phyloP scores from a whole-genome alignment of 73 alveolate genomes.

The Paramecium pentaurelia region DNA sequence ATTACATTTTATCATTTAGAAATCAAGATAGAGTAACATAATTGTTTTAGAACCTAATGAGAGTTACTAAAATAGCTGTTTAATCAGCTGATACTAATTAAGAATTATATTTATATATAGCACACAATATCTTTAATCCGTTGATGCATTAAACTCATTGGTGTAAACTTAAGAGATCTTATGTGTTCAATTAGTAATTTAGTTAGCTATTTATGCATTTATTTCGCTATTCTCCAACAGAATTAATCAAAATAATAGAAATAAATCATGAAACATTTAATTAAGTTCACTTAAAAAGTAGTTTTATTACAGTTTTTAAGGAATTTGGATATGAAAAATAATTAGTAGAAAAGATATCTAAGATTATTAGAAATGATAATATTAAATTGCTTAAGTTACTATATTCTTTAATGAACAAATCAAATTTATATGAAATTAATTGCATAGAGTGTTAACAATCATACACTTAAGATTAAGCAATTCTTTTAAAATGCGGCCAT shows the following conservation, averaged over 20 bases:
- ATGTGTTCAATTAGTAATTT: background rate
- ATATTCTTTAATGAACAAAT: background rate
- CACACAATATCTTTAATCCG: background rate
- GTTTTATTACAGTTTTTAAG: slow-evolving; percentile 26
- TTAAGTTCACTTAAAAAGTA: background rate
- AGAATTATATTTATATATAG: background rate
- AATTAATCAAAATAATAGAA: background rate
- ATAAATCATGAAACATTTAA: slow-evolving; percentile 4
- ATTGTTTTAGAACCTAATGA: background rate
- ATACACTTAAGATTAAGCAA: background rate
- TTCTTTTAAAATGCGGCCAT: background rate
- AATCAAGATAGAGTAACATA: background rate
- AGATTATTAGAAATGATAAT: background rate
- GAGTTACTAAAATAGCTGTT: background rate
- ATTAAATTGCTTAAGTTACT: background rate
- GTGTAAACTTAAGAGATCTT: background rate
- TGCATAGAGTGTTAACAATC: background rate
- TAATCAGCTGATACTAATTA: background rate
- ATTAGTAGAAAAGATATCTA: background rate
- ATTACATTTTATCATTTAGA: background rate
- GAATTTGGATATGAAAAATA: slow-evolving; percentile 26
- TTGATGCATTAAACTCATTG: background rate
- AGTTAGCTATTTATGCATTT: slow-evolving; percentile 10
- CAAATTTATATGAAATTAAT: background rate
- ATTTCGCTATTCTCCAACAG: background rate